A percentile compares a stretch with the other conserved stretches of the same genome.
These are phyloP conservation scores for Gossypium longicalyx DNA, from an alignment of 345 rosid species.

Conservation along the genomic window DNA sequence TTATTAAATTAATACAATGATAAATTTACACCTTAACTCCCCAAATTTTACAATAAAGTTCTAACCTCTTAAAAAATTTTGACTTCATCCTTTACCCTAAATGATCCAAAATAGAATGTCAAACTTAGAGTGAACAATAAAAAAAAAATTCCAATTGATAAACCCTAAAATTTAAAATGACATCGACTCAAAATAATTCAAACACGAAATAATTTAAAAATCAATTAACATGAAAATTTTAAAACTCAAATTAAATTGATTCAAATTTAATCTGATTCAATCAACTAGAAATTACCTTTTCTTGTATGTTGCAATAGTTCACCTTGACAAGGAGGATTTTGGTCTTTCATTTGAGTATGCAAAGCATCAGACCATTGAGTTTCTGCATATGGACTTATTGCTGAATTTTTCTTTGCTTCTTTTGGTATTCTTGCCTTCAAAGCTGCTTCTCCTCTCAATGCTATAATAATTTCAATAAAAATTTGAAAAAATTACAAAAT, in stretches of 20 bases:
- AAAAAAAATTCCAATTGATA: too few relatives aligned
- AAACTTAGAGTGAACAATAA: too few relatives aligned
- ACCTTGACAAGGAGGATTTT: constrained; percentile 47
- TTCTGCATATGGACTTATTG: constrained; percentile 78
- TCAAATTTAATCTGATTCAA: too few relatives aligned
- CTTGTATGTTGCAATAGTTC: constrained; percentile 66
- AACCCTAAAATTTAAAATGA: too few relatives aligned
- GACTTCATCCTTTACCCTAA: too few relatives aligned
- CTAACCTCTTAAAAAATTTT: too few relatives aligned
- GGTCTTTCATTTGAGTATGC: constrained; percentile 36
- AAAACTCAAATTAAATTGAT: not conserved
- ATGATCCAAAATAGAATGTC: too few relatives aligned
- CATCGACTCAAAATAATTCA: not conserved
- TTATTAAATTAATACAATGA: too few relatives aligned
- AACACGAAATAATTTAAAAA: not conserved
- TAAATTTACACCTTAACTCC: too few relatives aligned
- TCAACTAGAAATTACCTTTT: constrained; percentile 43
- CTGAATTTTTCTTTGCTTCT: constrained; percentile 82
- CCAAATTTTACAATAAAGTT: too few relatives aligned
- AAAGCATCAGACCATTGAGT: constrained; percentile 37
- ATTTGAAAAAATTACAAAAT: not conserved
- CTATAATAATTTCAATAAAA: constrained; percentile 23
- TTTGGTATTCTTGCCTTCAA: constrained; percentile 67
- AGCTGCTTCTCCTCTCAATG: constrained; percentile 90
- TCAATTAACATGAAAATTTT: too few relatives aligned